Evolutionary conservation across 306 rosid species (phyloP).

Genomic region (Pterocarpus santalinus): DNA sequence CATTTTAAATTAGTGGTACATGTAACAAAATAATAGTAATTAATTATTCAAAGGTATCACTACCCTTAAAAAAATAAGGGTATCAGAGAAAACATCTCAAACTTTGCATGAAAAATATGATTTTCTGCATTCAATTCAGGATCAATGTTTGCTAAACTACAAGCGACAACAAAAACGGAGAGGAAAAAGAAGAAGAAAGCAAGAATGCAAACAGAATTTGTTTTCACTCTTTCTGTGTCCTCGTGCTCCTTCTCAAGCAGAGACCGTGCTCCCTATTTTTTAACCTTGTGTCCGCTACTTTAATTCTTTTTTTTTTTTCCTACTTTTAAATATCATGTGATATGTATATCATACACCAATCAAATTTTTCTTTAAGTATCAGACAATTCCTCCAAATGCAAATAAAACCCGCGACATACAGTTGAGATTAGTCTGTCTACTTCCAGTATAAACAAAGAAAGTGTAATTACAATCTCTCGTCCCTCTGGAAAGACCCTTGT

Average conservation of each 20-base stretch:
- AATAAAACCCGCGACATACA: not conserved
- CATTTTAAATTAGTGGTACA: no score
- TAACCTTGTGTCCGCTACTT: not conserved
- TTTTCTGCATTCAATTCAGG: not conserved
- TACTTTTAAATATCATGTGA: constrained; percentile 28
- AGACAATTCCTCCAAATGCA: constrained; percentile 12
- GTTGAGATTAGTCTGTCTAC: not conserved
- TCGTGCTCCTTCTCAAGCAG: not conserved
- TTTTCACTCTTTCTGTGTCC: constrained; percentile 2
- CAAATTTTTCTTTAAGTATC: not conserved
- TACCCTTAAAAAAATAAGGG: no score
- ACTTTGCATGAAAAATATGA: not conserved
- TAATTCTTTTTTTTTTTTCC: constrained; percentile 7
- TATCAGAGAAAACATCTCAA: no score
- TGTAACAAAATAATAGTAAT: no score
- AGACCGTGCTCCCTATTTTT: not conserved
- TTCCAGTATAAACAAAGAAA: not conserved
- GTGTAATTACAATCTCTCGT: not conserved
- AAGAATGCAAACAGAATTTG: not conserved
- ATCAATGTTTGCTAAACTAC: not conserved
- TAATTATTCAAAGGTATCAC: no score
- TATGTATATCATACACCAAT: constrained; percentile 14
- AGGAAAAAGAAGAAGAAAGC: not conserved
- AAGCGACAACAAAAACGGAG: not conserved
- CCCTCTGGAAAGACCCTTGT: not conserved